Evolutionary conservation across 163 green algal genomes (phyloP), one percentile per base, ranked within the genome.

Genomic region (Prototheca wickerhamii): DNA sequence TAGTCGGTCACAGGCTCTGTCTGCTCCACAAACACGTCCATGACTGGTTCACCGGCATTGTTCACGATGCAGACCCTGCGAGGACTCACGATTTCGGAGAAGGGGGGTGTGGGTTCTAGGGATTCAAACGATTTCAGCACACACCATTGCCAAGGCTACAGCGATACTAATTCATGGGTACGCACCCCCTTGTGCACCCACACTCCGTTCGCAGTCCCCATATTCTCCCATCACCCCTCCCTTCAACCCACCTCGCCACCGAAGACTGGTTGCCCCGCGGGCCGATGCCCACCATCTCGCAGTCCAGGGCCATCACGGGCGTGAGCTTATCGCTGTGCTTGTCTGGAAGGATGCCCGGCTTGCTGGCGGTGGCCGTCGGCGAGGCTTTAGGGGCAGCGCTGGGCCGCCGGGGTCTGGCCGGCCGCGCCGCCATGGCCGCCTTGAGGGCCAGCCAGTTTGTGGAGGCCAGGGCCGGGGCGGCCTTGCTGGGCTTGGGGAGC

Each of bases 261-360:
- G 76, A 76, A 37, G 72, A 84, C 32, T 67, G 56, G 12, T 43
- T 28, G 2, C 85, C 89, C 0, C 73, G 61, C 0, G 76, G 74
- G 0, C 87, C 89, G 17, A 91, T 80, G 6, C 89, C 91, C 34
- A 97, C 91, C 90, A 97, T 96, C 76, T 97, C 91, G 76, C 91
- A 97, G 68, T 97, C 91, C 7, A 97, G 59, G 0, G 89, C 90
- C 49, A 97, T 20, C 3, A 90, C 61, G 10, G 64, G 61, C 2
- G 78, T 84, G 4, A 75, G 23, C 2, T 12, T n/a, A n/a, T 23
- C 44, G 30, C 31, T 69, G 55, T 15, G 43, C 17, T 21, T 5
- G 65, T 65, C 62, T 61, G 54, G 25, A 54, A 54, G 35, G 34
- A 35, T 20, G 25, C 3, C 26, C 23, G 4, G 44, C 4, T 7